Evolutionary conservation across 2,329 filamentous ascomycete genomes (phyloP), one percentile per base, ranked within the genome.

Genomic region (Xylariaceae sp.): DNA sequence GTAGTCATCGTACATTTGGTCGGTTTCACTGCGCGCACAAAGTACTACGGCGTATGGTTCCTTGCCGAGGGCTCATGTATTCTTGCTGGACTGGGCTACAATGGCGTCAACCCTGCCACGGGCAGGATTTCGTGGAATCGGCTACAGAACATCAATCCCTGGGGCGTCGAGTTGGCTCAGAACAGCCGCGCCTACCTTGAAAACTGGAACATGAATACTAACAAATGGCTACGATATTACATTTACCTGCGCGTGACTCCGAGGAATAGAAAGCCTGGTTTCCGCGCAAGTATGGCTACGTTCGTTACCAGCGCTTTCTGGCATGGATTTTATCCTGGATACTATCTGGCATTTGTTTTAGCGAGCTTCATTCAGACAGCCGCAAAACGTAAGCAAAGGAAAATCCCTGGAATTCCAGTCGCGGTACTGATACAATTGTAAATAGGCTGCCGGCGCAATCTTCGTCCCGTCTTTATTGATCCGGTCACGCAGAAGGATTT

Each of bases 191-290:
- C 82, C 2, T 97, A 93, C 59, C 77, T 98, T 3, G 92, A 85
- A 39, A 86, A 82, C 60, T 98, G 93, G 93, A 98, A 98, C 67
- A 95, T 96, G 72, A 97, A 97, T 68, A 98, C 93, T 11, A 98
- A 96, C 66, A 82, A 88, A 60, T 98, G 93, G 93, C 73, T 98
- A 50, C 82, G 91, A 37, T 95, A 97, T 67, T 98, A 96, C 63
- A 77, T 98, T 56, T 98, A 97, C 63, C 76, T 98, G 38, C 84
- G 93, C 20, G 93, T 98, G 3, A 98, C 93, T 0, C 93, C 93
- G 0, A 86, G 87, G 57, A 93, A 93, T 43, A 93, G 90, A 74
- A 98, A 97, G 67, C 93, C 93, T 8, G 93, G 93, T 1, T 98
- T 98, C 72, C 79, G 91, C 48, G 93, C 93, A 40, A 97, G 87